These are phyloP conservation scores for Aspergillus heteromorphus DNA, from an alignment of 495 filamentous ascomycete genomes.

Conservation along the genomic window DNA sequence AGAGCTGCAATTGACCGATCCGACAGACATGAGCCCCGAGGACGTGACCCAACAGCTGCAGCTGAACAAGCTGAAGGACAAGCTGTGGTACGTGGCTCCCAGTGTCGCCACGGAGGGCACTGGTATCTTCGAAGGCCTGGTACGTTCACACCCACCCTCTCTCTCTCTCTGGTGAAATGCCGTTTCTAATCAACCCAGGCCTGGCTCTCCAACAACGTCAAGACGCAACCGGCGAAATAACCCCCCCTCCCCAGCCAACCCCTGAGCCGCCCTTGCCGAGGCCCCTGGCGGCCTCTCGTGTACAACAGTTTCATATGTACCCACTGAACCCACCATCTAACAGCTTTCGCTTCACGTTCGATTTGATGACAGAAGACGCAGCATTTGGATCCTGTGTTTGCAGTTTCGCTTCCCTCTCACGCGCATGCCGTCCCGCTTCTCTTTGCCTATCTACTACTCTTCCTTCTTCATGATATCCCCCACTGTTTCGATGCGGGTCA, in stretches of 20 bases:
- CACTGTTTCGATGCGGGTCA: slow-evolving; percentile 28
- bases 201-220: slow-evolving; percentile 94
- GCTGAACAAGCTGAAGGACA: slow-evolving; percentile 80
- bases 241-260: slow-evolving; percentile 2
- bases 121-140: slow-evolving; percentile 88
- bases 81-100: slow-evolving; percentile 93
- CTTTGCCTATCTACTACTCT: slow-evolving; percentile 13
- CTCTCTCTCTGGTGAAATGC: neutral
- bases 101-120: slow-evolving; percentile 92
- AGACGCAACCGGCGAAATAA: slow-evolving; percentile 57
- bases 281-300: slow-evolving; percentile 25
- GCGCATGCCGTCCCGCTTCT: slow-evolving; percentile 12
- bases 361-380: slow-evolving; percentile 47
- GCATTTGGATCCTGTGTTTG: slow-evolving; percentile 34
- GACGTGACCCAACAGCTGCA: slow-evolving; percentile 84
- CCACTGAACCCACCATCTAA: slow-evolving; percentile 22
- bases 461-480: slow-evolving; percentile 33
- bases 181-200: slow-evolving; percentile 42
- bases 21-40: slow-evolving; percentile 73
- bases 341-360: slow-evolving; percentile 35
- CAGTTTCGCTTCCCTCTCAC: slow-evolving; percentile 16
- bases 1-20: slow-evolving; percentile 11
- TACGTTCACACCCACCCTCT: no score
- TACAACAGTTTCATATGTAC: slow-evolving; percentile 30
- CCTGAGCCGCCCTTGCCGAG: slow-evolving; percentile 21